Conservation (phyloP, 2,329 filamentous ascomycete genomes). For the Pseudogymnoascus sp. region DNA sequence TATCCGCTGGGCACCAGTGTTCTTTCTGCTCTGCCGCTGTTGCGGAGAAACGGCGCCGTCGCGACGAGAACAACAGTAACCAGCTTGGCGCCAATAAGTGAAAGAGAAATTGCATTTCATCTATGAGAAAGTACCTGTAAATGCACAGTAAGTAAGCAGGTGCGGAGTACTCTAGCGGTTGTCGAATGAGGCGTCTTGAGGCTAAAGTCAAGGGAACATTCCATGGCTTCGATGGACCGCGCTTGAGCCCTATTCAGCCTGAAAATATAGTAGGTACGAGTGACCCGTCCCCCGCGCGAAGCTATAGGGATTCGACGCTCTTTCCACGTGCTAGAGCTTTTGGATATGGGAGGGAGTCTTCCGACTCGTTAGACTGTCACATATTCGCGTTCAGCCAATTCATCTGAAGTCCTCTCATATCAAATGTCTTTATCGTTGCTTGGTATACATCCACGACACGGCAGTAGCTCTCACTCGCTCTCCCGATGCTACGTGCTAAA, state of each 20-base stretch:
- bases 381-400: not conserved
- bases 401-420: not conserved
- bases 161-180: not conserved
- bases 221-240: slow-evolving; percentile 2
- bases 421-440: not conserved
- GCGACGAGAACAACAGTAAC: not conserved
- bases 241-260: not conserved
- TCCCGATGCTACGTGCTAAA: not conserved
- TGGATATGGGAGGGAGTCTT: not conserved
- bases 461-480: not conserved
- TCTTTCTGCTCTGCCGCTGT: not conserved
- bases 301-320: not conserved
- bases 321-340: not conserved
- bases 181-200: slow-evolving; percentile 1
- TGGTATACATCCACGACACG: not conserved
- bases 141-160: not conserved
- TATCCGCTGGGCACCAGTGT: not conserved
- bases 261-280: slow-evolving; percentile 1
- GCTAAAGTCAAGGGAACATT: slow-evolving; percentile 6
- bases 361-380: not conserved
- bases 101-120: slow-evolving; percentile 1
- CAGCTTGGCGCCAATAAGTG: not conserved
- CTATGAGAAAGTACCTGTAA: not conserved
- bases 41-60: not conserved
- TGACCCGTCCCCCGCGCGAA: not conserved